These are phyloP conservation scores for Yamadazyma phyllophila DNA, from an alignment of 805 yeast species.

Conservation along the genomic window DNA sequence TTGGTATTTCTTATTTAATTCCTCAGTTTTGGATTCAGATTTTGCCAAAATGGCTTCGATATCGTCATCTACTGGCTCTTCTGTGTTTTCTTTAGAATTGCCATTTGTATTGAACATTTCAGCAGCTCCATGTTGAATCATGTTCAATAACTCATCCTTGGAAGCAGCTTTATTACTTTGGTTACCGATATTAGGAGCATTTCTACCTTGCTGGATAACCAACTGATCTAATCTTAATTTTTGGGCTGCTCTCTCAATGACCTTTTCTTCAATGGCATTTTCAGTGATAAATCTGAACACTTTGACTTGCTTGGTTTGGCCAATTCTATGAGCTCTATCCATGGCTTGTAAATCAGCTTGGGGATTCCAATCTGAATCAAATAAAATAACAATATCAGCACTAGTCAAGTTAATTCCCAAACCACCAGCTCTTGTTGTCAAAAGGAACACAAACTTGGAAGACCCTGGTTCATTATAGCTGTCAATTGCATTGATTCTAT, in stretches of 20 bases:
- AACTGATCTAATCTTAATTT: conserved; percentile 75
- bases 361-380: conserved; percentile 86
- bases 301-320: conserved; percentile 80
- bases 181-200: conserved; percentile 29
- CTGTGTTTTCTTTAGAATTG: conserved; percentile 25
- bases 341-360: conserved; percentile 87
- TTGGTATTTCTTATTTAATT: conserved; percentile 60
- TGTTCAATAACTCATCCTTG: conserved; percentile 70
- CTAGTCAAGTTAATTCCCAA: conserved; percentile 78
- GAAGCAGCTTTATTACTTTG: conserved; percentile 43
- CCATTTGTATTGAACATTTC: conserved; percentile 47
- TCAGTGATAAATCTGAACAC: conserved; percentile 78
- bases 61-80: conserved; percentile 45
- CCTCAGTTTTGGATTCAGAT: conserved; percentile 63
- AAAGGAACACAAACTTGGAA: conserved; percentile 66
- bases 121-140: conserved; percentile 84
- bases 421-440: conserved; percentile 90
- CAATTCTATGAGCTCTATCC: conserved; percentile 89
- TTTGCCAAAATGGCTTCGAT: conserved; percentile 58
- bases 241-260: conserved; percentile 77
- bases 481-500: conserved; percentile 72
- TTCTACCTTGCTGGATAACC: conserved; percentile 76
- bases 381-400: conserved; percentile 75
- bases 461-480: conserved; percentile 76
- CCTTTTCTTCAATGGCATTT: conserved; percentile 81